Evolutionary conservation across 805 yeast genomes (phyloP), one percentile per base, ranked within the genome.

Genomic region (Wickerhamiella galacta): DNA sequence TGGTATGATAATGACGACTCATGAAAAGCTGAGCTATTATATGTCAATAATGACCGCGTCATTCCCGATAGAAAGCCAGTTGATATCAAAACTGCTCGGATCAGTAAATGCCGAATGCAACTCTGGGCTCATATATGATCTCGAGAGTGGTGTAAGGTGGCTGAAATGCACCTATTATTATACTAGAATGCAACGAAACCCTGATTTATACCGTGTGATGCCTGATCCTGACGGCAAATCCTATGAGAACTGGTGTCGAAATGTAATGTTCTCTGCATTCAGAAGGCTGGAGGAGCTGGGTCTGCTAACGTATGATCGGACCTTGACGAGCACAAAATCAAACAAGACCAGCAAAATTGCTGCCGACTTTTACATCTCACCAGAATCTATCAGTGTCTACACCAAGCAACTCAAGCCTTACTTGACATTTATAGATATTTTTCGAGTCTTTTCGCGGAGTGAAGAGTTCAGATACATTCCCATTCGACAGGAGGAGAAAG

Each of bases 41-140:
- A 62, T 90, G 46, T 93, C 95, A 0, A 67, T 87, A n/a, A 60
- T 83, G 41, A 85, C 83, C 49, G 92, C 83, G 43, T 93, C 83
- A 47, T 57, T 87, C 11, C 94, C 95, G 0, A 87, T 87, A 34
- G 95, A 87, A 53, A 80, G 94, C 2, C 93, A 82, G 49, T 52
- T 87, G 36, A 67, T 80, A 58, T 55, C 74, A 12, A 70, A 64
- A 39, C 47, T 87, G 16, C 72, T 76, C 0, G 95, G 85, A 52
- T 67, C 58, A 36, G 42, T 87, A 28, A 87, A 87, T 56, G 95
- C 96, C 0, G 96, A 87, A 48, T 61, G 87, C 29, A 92, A 73
- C 3, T 50, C 70, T 3, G 94, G 94, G 0, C 62, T 73, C 2
- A 66, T 87, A 2, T 58, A 55, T 24, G 54, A 63, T 1, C 51